phyloP scores from a whole-genome alignment of 768 basidiomycete genomes.

The Favolaschia claudopus region DNA sequence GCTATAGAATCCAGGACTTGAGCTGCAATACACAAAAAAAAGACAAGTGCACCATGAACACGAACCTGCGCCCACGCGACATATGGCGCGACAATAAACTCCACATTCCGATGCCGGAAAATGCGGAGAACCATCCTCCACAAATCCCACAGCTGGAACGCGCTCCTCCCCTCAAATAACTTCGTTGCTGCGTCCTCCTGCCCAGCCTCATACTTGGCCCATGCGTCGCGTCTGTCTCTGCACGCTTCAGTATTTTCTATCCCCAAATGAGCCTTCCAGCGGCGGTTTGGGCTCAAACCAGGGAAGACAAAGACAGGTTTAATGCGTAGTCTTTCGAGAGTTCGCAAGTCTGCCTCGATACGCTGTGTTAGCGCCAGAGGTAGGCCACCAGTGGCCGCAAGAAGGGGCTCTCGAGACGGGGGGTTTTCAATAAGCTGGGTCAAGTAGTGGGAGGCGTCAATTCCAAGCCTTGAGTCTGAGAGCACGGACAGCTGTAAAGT shows the following conservation, averaged over 20 bases:
- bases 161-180: constrained; percentile 79
- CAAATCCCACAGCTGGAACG: constrained; percentile 87
- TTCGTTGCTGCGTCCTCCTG: constrained; percentile 89
- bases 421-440: constrained; percentile 78
- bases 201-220: constrained; percentile 92
- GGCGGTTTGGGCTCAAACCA: constrained; percentile 81
- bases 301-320: constrained; percentile 99
- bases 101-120: constrained; percentile 93
- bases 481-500: constrained; percentile 82
- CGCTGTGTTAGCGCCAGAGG: constrained; percentile 87
- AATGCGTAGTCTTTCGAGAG: constrained; percentile 90
- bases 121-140: constrained; percentile 92
- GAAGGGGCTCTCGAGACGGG: constrained; percentile 85
- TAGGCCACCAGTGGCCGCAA: constrained; percentile 94
- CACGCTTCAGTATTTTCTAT: constrained; percentile 71
- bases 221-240: constrained; percentile 83
- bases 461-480: constrained; percentile 92
- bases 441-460: constrained; percentile 94
- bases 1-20: constrained; percentile 56
- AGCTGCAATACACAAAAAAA: constrained; percentile 12
- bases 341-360: constrained; percentile 91
- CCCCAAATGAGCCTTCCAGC: constrained; percentile 69
- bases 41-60: constrained; percentile 23
- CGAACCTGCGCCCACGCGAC: constrained; percentile 94
- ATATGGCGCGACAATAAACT: constrained; percentile 96